Conservation (phyloP, 176 grass and related monocot species). For the Thinopyrum elongatum region DNA sequence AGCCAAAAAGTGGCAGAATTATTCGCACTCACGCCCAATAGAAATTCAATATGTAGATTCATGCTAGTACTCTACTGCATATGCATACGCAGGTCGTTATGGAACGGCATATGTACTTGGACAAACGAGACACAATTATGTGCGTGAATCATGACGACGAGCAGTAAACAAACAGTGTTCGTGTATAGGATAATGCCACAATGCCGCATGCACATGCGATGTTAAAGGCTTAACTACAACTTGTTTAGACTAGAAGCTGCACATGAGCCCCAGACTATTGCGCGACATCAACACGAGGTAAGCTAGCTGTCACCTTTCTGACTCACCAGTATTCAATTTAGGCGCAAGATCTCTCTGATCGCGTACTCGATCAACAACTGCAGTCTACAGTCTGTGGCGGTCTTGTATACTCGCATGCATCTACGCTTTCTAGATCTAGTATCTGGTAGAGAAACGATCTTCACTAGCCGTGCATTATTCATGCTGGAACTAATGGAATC, state of each 20-base stretch:
- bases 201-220: conserved; percentile 25
- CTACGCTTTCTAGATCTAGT: not conserved
- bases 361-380: not conserved
- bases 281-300: conserved; percentile 13
- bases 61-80: not conserved
- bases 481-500: not conserved
- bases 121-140: conserved; percentile 5
- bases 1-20: conserved; percentile 5
- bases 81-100: conserved; percentile 19
- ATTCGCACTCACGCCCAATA: not conserved
- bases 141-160: conserved; percentile 16
- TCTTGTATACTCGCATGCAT: not conserved
- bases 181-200: not conserved
- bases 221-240: not conserved
- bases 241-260: not conserved
- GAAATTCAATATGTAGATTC: not conserved
- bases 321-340: not conserved
- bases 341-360: not conserved
- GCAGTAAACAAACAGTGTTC: not conserved
- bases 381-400: not conserved
- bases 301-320: not conserved
- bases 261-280: conserved; percentile 19
- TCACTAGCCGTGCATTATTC: not conserved
- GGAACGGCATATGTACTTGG: not conserved
- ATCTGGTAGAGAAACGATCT: not conserved